Evolutionary conservation across 208 protist species (phyloP), one percentile per base, ranked within the genome.

Genomic region (Leishmania tarentolae): DNA sequence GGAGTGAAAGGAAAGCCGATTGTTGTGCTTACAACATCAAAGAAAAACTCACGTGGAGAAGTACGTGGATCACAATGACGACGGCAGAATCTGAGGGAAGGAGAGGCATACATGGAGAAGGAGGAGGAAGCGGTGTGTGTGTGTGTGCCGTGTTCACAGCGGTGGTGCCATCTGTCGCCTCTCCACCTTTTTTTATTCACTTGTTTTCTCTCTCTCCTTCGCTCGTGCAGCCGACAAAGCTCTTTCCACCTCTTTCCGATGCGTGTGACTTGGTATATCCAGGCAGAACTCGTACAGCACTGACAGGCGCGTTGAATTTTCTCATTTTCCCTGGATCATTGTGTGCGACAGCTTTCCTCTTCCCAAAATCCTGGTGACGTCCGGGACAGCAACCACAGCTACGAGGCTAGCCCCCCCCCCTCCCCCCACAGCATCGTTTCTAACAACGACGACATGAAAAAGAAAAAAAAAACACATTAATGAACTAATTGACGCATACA

Each of bases 1-100:
- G 17, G 72, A 86, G 42, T 92, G 85, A 81, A 21, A 35, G 52
- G 40, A 40, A 31, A 47, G 7, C 40, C 15, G 15, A 21, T 19
- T 61, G 15, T 40, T 37, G 53, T 17, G 53, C n/a, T 35, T 2
- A 56, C 8, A 44, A 4, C 19, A 56, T n/a, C n/a, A 52, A 13
- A 40, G 15, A 42, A 71, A 46, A 35, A 31, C 28, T 35, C 42
- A 72, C 71, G 65, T 24, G 24, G 75, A 19, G 31, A 37, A 78
- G 35, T 21, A 21, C 50, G 17, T 53, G 50, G 15, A 53, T 53
- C 9, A 1, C 65, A 70, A 28, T 13, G 40, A 63, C 28, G n/a
- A 31, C 57, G 57, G 57, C 24, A 63, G 57, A 28, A 31, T 63
- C 28, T 63, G 57, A 9, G 28, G 57, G 31, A 63, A 35, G 50